Conservation (phyloP, 257 asterid species). For the Galeopsis tetrahit region DNA sequence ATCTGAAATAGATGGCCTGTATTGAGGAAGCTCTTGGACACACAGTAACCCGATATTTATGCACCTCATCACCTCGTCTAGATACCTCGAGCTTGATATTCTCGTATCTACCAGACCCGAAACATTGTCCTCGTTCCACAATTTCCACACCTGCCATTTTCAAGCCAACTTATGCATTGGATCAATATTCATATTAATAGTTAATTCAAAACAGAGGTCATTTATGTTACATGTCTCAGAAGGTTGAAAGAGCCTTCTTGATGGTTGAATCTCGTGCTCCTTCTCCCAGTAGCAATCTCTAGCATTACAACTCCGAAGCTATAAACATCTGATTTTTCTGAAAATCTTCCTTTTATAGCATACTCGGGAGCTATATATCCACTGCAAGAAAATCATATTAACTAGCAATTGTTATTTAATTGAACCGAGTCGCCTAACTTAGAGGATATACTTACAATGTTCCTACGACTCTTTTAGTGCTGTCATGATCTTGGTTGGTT, state of each 20-base stretch:
- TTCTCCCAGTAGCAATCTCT: constrained; percentile 61
- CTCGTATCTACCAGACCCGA: constrained; percentile 41
- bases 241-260: constrained; percentile 48
- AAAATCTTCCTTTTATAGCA: constrained; percentile 66
- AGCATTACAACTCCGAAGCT: constrained; percentile 69
- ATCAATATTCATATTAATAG: neutral
- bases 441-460: constrained; percentile 26
- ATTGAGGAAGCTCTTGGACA: constrained; percentile 61
- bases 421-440: neutral
- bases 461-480: constrained; percentile 31
- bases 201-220: neutral
- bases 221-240: constrained; percentile 46
- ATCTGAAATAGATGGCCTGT: constrained; percentile 56
- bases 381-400: constrained; percentile 37
- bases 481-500: constrained; percentile 24
- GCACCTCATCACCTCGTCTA: constrained; percentile 52
- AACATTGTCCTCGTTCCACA: constrained; percentile 51
- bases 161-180: too few species aligned
- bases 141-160: constrained; percentile 53
- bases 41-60: constrained; percentile 67
- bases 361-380: constrained; percentile 88
- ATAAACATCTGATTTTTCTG: constrained; percentile 72
- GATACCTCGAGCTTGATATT: constrained; percentile 32
- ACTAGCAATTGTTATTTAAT: neutral
- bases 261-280: constrained; percentile 42